Evolutionary conservation across 306 rosid genomes (phyloP), one percentile per base, ranked within the genome.

Genomic region (Prunus mume): DNA sequence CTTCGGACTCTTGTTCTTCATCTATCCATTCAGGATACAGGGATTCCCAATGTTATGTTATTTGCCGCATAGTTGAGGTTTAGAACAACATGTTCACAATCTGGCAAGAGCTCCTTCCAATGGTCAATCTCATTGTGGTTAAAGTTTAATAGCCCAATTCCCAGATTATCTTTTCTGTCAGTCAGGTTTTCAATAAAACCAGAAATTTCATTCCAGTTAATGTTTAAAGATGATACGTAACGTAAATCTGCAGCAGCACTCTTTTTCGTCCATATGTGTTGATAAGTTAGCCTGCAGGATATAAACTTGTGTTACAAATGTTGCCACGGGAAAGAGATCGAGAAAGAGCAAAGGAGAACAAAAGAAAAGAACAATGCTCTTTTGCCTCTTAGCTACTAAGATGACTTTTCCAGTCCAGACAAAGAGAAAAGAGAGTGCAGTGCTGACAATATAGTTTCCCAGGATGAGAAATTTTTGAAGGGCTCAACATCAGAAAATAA

Each of bases 21-120:
- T 93, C 98, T 72, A 93, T 93, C 98, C 98, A 93, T 84, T 91
- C 98, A 41, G 98, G 98, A 79, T 87, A 91, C 32, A 93, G 81
- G 76, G 71, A 63, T 28, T 87, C 91, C 98, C 96, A 93, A n/a
- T 9, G 97, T 91, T 52, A 90, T 70, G 85, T 89, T 87, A 54
- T 34, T 57, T 45, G 90, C 66, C 32, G 64, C 96, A 55, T 71
- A 73, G 76, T 88, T 77, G 60, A 93, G 84, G 43, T 77, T 73
- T 79, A 91, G 86, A 82, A 76, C 62, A 56, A 87, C 83, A 77
- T 89, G 93, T 79, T 93, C 88, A 14, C 74, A 82, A 45, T 89
- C 96, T 50, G 96, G 97, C 77, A 91, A 65, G 57, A 91, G 68
- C 86, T 86, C 80, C 84, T 85, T 87, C 97, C 96, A 93, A 57